Base-by-base conservation (phyloP, 2,329 filamentous ascomycete genomes). In the Aplosporella prunicola region DNA sequence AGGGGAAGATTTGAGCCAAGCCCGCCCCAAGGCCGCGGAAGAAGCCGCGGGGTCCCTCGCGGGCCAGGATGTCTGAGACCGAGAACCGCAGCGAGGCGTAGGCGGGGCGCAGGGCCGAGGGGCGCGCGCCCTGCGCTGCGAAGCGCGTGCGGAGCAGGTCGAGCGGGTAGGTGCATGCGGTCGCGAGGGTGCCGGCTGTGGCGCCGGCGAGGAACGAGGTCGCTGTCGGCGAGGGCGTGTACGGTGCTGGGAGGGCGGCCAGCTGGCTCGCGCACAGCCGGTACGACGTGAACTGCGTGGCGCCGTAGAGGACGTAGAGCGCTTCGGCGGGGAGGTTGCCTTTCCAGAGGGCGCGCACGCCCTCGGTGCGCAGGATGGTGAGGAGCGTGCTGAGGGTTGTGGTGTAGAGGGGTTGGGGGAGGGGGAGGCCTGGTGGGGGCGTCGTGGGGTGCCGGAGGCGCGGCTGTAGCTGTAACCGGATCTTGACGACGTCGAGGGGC, bases 401-500 rank as follows among this genome's bases (percentile, higher is more conserved):
- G 55, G 80, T 85, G 64, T 89, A 84, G 17, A 61, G 57, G 56
- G 37, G 71, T 16, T 39, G 30, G 8, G 35, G 72, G 8, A 78
- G 61, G 2, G 85, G 82, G 53, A 89, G 81, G 50, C 80, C 81
- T n/a, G n/a, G n/a, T n/a, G n/a, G n/a, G n/a, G n/a, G n/a, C n/a
- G n/a, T n/a, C n/a, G n/a, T n/a, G n/a, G n/a, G n/a, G n/a, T n/a
- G n/a, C 43, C 84, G 74, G 32, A 85, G 87, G 64, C 93, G 82
- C 29, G 83, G 76, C 61, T 96, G 91, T 13, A 98, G 78, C 60
- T 98, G 91, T 30, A 96, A 79, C 31, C 91, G 84, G 63, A 98
- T 98, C 69, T 98, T 96, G 64, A 96, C 78, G 45, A 98, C 91
- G 61, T 98, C 91, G 48, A 98, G 82, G 36, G 91, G 91, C 13